A percentile compares a stretch with the other conserved stretches of the same genome.
Evolutionary conservation across 495 filamentous ascomycete species (phyloP).

Genomic region (Wilcoxina mikolae): DNA sequence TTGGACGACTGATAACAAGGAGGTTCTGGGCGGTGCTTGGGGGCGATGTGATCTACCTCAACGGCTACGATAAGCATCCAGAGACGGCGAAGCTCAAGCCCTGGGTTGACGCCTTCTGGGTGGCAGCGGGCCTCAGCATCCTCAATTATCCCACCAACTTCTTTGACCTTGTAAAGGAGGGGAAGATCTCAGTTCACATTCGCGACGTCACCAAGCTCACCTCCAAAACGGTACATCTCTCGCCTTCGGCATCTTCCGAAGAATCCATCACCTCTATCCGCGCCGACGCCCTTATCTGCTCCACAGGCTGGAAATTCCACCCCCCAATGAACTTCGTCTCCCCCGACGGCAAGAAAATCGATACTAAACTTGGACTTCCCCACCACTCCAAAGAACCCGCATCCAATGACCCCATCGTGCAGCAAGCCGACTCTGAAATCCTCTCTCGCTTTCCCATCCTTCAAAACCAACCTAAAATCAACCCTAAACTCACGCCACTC

Average conservation of each 20-base stretch:
- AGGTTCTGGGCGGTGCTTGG: constrained; percentile 51
- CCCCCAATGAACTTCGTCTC: constrained; percentile 15
- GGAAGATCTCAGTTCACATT: constrained; percentile 46
- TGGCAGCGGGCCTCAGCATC: constrained; percentile 46
- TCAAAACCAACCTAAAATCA: constrained; percentile 30
- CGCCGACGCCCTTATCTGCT: constrained; percentile 52
- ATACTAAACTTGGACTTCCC: not conserved
- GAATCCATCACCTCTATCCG: constrained; percentile 38
- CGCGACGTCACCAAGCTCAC: constrained; percentile 44
- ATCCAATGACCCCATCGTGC: constrained; percentile 13
- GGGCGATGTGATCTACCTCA: constrained; percentile 44
- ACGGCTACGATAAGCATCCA: constrained; percentile 45
- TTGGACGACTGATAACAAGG: constrained; percentile 55
- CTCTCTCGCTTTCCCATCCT: constrained; percentile 51
- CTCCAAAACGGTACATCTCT: constrained; percentile 39
- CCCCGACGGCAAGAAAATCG: constrained; percentile 2
- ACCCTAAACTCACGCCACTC: constrained; percentile 28
- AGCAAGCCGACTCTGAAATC: constrained; percentile 50
- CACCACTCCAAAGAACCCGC: not conserved
- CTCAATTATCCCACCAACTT: constrained; percentile 55
- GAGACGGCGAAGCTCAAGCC: constrained; percentile 51
- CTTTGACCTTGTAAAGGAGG: constrained; percentile 45
- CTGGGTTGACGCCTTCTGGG: constrained; percentile 49
- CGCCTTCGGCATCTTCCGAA: constrained; percentile 7
- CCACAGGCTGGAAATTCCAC: constrained; percentile 49